Percentiles rank a stretch among this genome's conserved stretches.
Conservation (phyloP, 2,329 filamentous ascomycete species). For the Oidium heveae region DNA sequence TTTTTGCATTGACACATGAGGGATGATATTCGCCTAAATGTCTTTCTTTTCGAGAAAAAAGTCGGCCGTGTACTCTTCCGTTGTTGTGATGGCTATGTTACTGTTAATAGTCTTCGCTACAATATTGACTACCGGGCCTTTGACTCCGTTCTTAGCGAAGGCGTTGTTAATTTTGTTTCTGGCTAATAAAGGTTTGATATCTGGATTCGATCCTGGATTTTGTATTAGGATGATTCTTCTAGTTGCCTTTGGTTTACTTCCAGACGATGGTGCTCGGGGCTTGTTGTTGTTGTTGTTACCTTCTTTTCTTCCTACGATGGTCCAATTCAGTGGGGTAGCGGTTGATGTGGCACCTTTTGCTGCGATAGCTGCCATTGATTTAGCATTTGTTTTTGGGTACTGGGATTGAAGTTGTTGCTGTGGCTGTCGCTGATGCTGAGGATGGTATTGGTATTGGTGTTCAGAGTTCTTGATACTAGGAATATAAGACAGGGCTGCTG, state of each 20-base stretch:
- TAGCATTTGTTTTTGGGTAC: not conserved
- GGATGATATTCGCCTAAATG: not conserved
- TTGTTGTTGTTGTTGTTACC: not conserved
- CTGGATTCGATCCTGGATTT: not conserved
- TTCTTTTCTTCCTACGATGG: not conserved
- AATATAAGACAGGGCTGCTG: too few relatives aligned
- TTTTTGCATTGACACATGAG: not conserved
- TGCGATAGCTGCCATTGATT: not conserved
- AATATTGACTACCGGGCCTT: not conserved
- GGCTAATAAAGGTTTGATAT: not conserved
- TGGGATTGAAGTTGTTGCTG: not conserved
- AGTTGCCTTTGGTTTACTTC: not conserved
- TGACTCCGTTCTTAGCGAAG: not conserved
- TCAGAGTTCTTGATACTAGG: too few relatives aligned
- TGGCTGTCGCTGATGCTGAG: too few relatives aligned
- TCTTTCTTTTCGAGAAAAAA: not conserved
- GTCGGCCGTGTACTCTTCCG: not conserved
- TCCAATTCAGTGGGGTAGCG: not conserved
- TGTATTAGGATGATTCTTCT: not conserved
- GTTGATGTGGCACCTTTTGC: not conserved
- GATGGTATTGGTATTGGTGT: too few relatives aligned
- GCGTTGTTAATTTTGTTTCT: not conserved
- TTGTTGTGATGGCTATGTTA: not conserved
- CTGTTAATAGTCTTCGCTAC: not conserved
- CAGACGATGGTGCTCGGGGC: not conserved